Evolutionary conservation across 2,329 filamentous ascomycete genomes (phyloP).

Genomic region (Mycocentrospora acerina): DNA sequence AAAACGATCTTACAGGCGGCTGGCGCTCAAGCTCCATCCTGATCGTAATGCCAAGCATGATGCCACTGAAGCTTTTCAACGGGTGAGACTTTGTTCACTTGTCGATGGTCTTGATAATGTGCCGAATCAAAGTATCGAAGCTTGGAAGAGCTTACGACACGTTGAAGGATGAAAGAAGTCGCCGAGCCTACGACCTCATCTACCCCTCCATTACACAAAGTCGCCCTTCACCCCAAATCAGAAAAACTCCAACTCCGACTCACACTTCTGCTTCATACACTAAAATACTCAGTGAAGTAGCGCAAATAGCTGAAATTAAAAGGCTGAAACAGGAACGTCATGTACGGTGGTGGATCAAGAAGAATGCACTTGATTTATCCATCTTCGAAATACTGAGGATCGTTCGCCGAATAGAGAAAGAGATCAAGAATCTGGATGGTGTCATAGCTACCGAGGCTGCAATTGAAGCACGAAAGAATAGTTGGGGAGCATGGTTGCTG

Average conservation of each 20-base stretch:
- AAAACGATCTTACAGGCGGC: constrained; percentile 33
- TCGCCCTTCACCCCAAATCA: constrained; percentile 2
- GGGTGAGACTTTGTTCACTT: constrained; percentile 24
- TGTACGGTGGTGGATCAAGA: constrained; percentile 27
- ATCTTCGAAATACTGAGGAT: constrained; percentile 19
- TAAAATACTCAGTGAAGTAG: constrained; percentile 18
- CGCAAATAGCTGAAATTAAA: constrained; percentile 27
- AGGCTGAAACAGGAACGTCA: constrained; percentile 33
- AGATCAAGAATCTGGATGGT: constrained; percentile 27
- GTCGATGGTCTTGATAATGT: constrained; percentile 8
- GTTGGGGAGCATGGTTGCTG: constrained; percentile 29
- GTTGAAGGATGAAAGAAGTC: constrained; percentile 34
- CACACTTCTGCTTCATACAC: constrained; percentile 9
- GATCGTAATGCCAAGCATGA: constrained; percentile 33
- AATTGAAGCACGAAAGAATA: constrained; percentile 33
- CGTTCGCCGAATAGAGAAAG: constrained; percentile 24
- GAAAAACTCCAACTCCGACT: constrained; percentile 1
- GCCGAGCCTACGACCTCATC: constrained; percentile 35
- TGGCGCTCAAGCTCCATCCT: constrained; percentile 42
- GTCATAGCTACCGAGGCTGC: constrained; percentile 30
- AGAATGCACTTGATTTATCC: constrained; percentile 6
- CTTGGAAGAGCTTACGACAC: constrained; percentile 41
- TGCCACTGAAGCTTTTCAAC: constrained; percentile 40
- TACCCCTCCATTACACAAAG: constrained; percentile 29
- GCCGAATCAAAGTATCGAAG: constrained; percentile 26